Evolutionary conservation across 2,329 filamentous ascomycete species (phyloP).

Genomic region (Ceratocystis huliohia): DNA sequence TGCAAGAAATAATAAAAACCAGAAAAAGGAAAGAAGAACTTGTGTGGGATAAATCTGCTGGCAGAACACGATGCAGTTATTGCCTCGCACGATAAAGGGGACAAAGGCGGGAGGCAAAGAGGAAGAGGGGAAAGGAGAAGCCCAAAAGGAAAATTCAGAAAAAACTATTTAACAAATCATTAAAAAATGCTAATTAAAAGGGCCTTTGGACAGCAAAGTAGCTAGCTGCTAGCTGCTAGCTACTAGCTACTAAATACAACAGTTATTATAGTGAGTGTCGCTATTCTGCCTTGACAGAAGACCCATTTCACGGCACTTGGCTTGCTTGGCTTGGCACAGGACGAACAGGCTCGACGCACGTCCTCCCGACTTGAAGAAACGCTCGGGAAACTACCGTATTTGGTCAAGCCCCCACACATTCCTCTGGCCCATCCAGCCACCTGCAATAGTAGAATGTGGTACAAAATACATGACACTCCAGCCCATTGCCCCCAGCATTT

Average conservation of each 20-base stretch:
- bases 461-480: not conserved
- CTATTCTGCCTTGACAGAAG: not conserved
- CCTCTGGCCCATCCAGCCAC: not conserved
- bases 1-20: not conserved
- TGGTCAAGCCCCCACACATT: not conserved
- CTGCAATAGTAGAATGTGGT: not conserved
- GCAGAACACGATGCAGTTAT: too few relatives aligned
- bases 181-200: not conserved
- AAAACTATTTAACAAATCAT: not conserved
- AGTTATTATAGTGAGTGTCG: too few relatives aligned
- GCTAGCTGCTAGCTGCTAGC: too few relatives aligned
- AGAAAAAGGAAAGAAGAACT: not conserved
- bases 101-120: too few relatives aligned
- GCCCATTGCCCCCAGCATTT: too few relatives aligned
- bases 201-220: too few relatives aligned
- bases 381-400: conserved; percentile 1
- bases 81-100: too few relatives aligned
- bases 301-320: not conserved
- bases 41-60: too few relatives aligned
- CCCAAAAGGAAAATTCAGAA: not conserved
- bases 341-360: not conserved
- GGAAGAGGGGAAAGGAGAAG: not conserved
- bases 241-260: too few relatives aligned
- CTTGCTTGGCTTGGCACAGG: not conserved
- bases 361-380: conserved; percentile 4